These are phyloP conservation scores for Deinandra increscens DNA, from an alignment of 129 eudicot species.

Conservation along the genomic window DNA sequence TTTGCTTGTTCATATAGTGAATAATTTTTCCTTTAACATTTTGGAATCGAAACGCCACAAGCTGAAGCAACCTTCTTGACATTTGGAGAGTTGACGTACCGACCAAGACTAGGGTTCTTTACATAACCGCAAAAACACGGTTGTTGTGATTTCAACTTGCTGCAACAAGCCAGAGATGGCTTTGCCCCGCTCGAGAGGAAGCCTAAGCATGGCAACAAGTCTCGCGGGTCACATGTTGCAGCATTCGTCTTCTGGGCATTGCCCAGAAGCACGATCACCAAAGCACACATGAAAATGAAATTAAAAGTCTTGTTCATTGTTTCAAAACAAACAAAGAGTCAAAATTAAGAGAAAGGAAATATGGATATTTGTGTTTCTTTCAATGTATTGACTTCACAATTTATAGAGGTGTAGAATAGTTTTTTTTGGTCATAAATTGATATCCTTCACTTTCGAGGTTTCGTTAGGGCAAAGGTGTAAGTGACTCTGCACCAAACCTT, in stretches of 20 bases:
- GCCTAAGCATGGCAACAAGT: slow-evolving; percentile 22
- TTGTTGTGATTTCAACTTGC: slow-evolving; percentile 30
- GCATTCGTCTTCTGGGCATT: slow-evolving; percentile 20
- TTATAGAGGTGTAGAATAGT: slow-evolving; percentile 17
- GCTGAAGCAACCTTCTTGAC: slow-evolving; percentile 31
- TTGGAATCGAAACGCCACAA: slow-evolving; percentile 33
- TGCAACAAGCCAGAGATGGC: slow-evolving; percentile 31
- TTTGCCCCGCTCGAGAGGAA: slow-evolving; percentile 23
- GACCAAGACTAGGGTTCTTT: slow-evolving; percentile 28
- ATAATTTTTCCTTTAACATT: slow-evolving; percentile 29
- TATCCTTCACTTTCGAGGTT: slow-evolving; percentile 35
- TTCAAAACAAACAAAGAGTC: not conserved
- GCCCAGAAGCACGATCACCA: slow-evolving; percentile 19
- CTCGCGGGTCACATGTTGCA: slow-evolving; percentile 28
- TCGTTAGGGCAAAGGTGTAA: slow-evolving; percentile 28
- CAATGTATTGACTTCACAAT: not conserved
- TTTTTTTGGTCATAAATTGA: not conserved
- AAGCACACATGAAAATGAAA: slow-evolving; percentile 20
- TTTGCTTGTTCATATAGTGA: not conserved
- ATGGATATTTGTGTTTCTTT: slow-evolving; percentile 9
- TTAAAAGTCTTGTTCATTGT: slow-evolving; percentile 24
- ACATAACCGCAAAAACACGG: slow-evolving; percentile 28
- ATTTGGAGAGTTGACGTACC: slow-evolving; percentile 33
- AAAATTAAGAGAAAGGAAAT: not conserved
- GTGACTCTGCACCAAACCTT: slow-evolving; percentile 35